Conservation (phyloP, 2,329 filamentous ascomycete species). For the Fusarium setosum region DNA sequence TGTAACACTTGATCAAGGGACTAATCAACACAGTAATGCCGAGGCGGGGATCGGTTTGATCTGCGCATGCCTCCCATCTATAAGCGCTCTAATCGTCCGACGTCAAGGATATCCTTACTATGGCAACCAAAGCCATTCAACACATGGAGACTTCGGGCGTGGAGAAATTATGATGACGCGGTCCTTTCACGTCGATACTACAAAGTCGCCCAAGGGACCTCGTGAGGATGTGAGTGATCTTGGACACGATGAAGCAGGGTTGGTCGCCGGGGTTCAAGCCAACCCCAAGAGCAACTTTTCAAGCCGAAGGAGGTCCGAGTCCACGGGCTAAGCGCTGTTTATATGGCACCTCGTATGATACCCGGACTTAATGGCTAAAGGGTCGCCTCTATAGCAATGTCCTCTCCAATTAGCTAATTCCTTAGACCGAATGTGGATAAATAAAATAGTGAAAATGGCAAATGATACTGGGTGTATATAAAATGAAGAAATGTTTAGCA, state of each 20-base stretch:
- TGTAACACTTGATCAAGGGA: rapidly evolving
- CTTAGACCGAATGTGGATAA: too few species aligned
- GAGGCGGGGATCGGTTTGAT: constrained; percentile 32
- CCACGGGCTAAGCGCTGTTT: not conserved
- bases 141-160: constrained; percentile 5
- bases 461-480: too few species aligned
- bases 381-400: too few species aligned
- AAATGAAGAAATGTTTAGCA: too few species aligned
- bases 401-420: too few species aligned
- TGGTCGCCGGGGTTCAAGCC: constrained; percentile 27
- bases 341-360: too few species aligned
- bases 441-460: too few species aligned
- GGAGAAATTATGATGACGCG: constrained; percentile 47
- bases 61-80: constrained; percentile 32
- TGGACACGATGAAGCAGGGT: constrained; percentile 38
- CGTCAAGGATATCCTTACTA: constrained; percentile 38
- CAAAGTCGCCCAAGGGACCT: constrained; percentile 19
- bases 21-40: constrained; percentile 13
- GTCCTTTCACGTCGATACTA: constrained; percentile 42
- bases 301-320: constrained; percentile 17
- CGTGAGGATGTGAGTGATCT: constrained; percentile 20
- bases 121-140: constrained; percentile 32
- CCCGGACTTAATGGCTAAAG: too few species aligned
- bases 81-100: constrained; percentile 30
- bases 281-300: constrained; percentile 25